These are phyloP conservation scores for Areca catechu DNA, from an alignment of 176 grass and related monocot species.

Conservation along the genomic window DNA sequence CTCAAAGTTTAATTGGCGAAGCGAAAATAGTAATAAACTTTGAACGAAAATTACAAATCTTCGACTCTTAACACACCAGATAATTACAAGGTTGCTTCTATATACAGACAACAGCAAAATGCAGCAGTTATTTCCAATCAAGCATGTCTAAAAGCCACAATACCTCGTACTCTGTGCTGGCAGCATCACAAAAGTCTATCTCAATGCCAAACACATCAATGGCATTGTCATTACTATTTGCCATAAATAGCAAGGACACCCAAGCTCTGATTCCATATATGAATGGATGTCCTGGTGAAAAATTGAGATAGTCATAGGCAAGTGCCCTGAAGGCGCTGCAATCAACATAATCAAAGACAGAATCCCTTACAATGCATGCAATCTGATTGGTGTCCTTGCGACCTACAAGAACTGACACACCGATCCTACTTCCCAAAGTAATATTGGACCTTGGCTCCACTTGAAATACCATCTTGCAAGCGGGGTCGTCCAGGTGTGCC, in stretches of 20 bases:
- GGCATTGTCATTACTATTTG: background rate
- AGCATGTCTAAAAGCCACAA: slow-evolving; percentile 19
- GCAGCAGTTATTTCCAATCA: slow-evolving; percentile 6
- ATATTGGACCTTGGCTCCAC: slow-evolving; percentile 1
- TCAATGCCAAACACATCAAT: slow-evolving; percentile 10
- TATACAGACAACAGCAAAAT: no score
- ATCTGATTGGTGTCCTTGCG: slow-evolving; percentile 14
- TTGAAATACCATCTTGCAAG: slow-evolving; percentile 11
- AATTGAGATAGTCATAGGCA: slow-evolving; percentile 7
- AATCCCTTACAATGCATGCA: background rate
- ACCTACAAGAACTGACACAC: slow-evolving; percentile 9
- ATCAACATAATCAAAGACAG: slow-evolving; percentile 6
- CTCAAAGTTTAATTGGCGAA: no score
- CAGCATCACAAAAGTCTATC: slow-evolving; percentile 15
- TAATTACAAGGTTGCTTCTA: no score
- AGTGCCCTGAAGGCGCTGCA: background rate
- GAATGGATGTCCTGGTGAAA: slow-evolving; percentile 2
- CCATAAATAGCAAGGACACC: slow-evolving; percentile 16
- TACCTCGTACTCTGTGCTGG: slow-evolving; percentile 1
- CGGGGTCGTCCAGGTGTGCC: background rate
- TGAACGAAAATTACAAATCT: no score
- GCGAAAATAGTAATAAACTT: no score
- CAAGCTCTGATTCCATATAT: slow-evolving; percentile 3
- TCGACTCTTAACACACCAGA: background rate
- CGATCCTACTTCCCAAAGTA: background rate